phyloP scores from a whole-genome alignment of 2,329 filamentous ascomycete genomes.

The Stagonosporopsis cucurbitacearum region DNA sequence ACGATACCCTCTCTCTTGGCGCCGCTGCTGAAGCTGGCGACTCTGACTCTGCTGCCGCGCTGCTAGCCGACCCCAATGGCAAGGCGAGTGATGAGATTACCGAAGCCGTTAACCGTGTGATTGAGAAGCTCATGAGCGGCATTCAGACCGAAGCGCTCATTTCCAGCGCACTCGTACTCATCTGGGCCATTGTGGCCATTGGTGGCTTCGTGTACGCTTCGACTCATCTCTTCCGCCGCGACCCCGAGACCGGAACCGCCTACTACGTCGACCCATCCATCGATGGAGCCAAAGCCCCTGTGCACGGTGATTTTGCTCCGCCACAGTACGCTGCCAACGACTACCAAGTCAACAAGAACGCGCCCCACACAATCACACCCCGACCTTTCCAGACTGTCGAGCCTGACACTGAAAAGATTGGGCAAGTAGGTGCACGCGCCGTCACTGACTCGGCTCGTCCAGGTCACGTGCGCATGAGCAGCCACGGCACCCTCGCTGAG shows the following conservation, averaged over 20 bases:
- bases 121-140: slow-evolving; percentile 68
- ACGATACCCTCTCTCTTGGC: slow-evolving; percentile 83
- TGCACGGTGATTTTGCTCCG: slow-evolving; percentile 44
- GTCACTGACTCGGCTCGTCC: slow-evolving; percentile 53
- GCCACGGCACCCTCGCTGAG: slow-evolving; percentile 53
- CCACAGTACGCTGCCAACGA: slow-evolving; percentile 51
- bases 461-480: slow-evolving; percentile 53
- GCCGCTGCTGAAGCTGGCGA: slow-evolving; percentile 64
- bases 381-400: slow-evolving; percentile 54
- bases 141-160: slow-evolving; percentile 83
- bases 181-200: slow-evolving; percentile 80
- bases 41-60: slow-evolving; percentile 65
- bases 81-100: slow-evolving; percentile 82
- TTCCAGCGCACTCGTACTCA: slow-evolving; percentile 72
- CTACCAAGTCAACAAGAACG: slow-evolving; percentile 53
- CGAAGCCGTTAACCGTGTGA: slow-evolving; percentile 73
- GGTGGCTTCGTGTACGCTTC: slow-evolving; percentile 73
- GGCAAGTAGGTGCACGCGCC: slow-evolving; percentile 51
- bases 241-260: slow-evolving; percentile 64
- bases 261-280: slow-evolving; percentile 43
- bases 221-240: slow-evolving; percentile 66
- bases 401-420: slow-evolving; percentile 51
- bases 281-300: slow-evolving; percentile 29
- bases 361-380: slow-evolving; percentile 55
- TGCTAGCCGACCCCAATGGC: slow-evolving; percentile 77